phyloP scores from a whole-genome alignment of 2,329 filamentous ascomycete species.

The Epichloe bromicola region DNA sequence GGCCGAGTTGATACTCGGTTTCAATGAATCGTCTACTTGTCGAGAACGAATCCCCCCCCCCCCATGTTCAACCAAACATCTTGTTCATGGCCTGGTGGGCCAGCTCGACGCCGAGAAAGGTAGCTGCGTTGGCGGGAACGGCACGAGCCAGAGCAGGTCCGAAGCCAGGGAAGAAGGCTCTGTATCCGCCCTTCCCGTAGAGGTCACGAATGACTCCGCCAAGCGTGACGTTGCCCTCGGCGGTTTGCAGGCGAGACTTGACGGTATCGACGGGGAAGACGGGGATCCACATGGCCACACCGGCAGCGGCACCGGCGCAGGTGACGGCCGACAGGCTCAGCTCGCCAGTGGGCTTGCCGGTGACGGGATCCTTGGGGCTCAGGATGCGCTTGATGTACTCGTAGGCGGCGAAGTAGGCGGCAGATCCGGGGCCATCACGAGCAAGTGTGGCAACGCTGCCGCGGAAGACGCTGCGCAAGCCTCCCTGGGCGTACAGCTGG shows the following conservation, averaged over 20 bases:
- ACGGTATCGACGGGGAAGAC: conserved; percentile 97
- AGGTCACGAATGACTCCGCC: conserved; percentile 67
- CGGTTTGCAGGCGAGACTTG: conserved; percentile 87
- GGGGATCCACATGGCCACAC: conserved; percentile 98
- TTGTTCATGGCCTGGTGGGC: conserved; percentile 74
- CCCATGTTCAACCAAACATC: conserved; percentile 37
- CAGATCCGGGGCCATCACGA: conserved; percentile 81
- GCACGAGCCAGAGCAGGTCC: conserved; percentile 85
- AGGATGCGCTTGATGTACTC: conserved; percentile 84
- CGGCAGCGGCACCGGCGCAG: conserved; percentile 76
- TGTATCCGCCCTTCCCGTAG: conserved; percentile 71
- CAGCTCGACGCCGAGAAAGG: conserved; percentile 76
- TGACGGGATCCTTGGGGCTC: conserved; percentile 66
- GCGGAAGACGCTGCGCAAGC: conserved; percentile 82
- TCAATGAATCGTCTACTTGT: too few relatives aligned
- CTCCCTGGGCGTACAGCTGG: conserved; percentile 85
- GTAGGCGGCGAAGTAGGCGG: conserved; percentile 95
- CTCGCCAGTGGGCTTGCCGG: conserved; percentile 60
- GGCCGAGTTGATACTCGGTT: too few relatives aligned
- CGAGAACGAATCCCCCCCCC: not conserved
- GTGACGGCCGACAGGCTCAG: conserved; percentile 74
- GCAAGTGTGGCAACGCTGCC: conserved; percentile 84
- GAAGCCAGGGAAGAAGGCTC: conserved; percentile 95
- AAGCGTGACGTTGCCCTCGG: conserved; percentile 72
- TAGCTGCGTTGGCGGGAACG: conserved; percentile 91